phyloP scores from a whole-genome alignment of 176 grass and related monocot genomes.

The Musa troglodytarum region DNA sequence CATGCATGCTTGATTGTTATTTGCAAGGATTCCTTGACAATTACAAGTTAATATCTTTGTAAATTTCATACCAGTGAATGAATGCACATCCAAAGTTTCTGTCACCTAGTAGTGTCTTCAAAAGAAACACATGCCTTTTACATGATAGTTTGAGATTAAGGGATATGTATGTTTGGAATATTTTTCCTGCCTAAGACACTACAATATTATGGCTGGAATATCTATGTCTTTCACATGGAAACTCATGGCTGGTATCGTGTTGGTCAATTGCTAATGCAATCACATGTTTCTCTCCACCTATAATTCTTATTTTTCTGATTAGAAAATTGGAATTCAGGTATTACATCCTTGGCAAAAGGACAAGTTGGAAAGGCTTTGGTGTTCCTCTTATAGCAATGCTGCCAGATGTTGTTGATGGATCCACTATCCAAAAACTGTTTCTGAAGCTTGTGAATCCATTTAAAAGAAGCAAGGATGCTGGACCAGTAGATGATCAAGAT shows the following conservation, averaged over 20 bases:
- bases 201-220: neutral
- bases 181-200: neutral
- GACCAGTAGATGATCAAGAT: slow-evolving; percentile 33
- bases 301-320: neutral
- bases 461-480: slow-evolving; percentile 26
- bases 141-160: neutral
- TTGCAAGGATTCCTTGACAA: neutral
- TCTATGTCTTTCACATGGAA: neutral
- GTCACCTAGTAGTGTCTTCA: neutral
- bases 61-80: neutral
- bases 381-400: slow-evolving; percentile 55
- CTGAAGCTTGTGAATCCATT: slow-evolving; percentile 67
- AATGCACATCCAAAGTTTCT: neutral
- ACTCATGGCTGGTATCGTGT: neutral
- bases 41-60: neutral
- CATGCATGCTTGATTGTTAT: neutral
- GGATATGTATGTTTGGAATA: neutral
- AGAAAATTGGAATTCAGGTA: slow-evolving; percentile 25
- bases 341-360: slow-evolving; percentile 58
- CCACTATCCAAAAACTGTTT: slow-evolving; percentile 40
- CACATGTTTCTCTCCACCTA: slow-evolving; percentile 2
- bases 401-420: slow-evolving; percentile 53
- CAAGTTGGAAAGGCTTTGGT: slow-evolving; percentile 65
- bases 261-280: neutral
- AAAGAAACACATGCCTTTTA: neutral